Conservation (phyloP, 2,329 filamentous ascomycete genomes). For the Corynespora cassiicola region DNA sequence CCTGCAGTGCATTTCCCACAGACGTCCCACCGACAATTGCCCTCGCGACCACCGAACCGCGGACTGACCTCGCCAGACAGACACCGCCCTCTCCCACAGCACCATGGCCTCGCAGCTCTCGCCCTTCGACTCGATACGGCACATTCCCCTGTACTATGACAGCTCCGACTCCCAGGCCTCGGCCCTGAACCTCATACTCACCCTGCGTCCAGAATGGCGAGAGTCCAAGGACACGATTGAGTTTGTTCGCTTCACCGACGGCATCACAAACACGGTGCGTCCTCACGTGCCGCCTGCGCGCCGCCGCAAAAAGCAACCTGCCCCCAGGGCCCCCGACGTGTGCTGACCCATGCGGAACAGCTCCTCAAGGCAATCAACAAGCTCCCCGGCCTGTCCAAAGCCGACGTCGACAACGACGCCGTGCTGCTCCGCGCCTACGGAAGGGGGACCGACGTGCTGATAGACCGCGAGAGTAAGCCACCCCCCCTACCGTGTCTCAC, state of each 20-base stretch:
- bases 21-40: too few relatives aligned
- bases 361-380: slow-evolving; percentile 79
- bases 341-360: slow-evolving; percentile 26
- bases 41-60: slow-evolving; percentile 1
- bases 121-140: slow-evolving; percentile 45
- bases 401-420: slow-evolving; percentile 82
- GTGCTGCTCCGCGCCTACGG: slow-evolving; percentile 93
- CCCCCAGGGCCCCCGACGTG: slow-evolving; percentile 9
- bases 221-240: slow-evolving; percentile 75
- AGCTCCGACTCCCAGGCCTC: slow-evolving; percentile 78
- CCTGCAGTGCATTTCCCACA: slow-evolving; percentile 1
- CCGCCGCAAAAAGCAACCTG: slow-evolving; percentile 1
- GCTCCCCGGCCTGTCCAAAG: slow-evolving; percentile 71
- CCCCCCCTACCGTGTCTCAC: slow-evolving; percentile 4
- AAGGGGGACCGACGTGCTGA: slow-evolving; percentile 90
- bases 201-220: slow-evolving; percentile 84
- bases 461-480: slow-evolving; percentile 85
- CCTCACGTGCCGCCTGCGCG: slow-evolving; percentile 1
- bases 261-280: slow-evolving; percentile 91
- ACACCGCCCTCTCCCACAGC: slow-evolving; percentile 3
- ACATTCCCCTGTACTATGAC: slow-evolving; percentile 81
- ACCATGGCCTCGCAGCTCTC: slow-evolving; percentile 34
- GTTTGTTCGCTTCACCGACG: slow-evolving; percentile 92
- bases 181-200: slow-evolving; percentile 78
- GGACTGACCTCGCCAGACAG: too few relatives aligned